Percentiles rank a stretch among this genome's conserved stretches.
These are phyloP conservation scores for Hymenoscyphus repandus DNA, from an alignment of 2,329 filamentous ascomycete genomes.

Conservation along the genomic window DNA sequence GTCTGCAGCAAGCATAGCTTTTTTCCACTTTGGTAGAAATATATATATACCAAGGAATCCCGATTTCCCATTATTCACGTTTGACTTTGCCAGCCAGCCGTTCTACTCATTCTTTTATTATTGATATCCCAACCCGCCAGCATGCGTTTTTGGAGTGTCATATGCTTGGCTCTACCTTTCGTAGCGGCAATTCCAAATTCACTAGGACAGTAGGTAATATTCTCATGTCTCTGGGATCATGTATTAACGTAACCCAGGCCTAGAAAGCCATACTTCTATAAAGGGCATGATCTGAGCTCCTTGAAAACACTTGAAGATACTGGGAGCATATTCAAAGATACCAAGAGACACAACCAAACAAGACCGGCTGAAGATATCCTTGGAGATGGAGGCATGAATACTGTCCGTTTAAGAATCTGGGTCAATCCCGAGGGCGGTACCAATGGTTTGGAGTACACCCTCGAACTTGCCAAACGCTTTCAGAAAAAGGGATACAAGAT, in stretches of 20 bases:
- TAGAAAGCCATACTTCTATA: conserved; percentile 26
- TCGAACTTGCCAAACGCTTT: conserved; percentile 59
- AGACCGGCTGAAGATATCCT: conserved; percentile 57
- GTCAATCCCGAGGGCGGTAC: conserved; percentile 59
- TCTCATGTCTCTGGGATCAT: not conserved
- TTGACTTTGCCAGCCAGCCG: not conserved
- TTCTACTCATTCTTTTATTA: not conserved
- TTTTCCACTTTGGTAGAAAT: too few species aligned
- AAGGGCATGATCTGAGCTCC: conserved; percentile 37
- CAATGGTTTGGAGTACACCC: conserved; percentile 65
- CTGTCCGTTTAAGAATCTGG: conserved; percentile 65
- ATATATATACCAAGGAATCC: too few species aligned
- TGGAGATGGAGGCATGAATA: conserved; percentile 58
- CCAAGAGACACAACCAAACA: conserved; percentile 30
- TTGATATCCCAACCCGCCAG: not conserved
- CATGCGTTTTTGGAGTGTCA: not conserved
- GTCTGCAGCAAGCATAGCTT: too few species aligned
- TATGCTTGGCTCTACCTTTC: not conserved
- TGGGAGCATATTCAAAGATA: conserved; percentile 35
- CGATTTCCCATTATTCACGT: not conserved
- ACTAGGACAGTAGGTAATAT: not conserved
- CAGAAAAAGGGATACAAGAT: conserved; percentile 52
- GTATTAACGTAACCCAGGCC: not conserved
- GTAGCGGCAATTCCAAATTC: not conserved
- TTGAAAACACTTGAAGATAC: conserved; percentile 33